phyloP scores from a whole-genome alignment of 2,329 filamentous ascomycete species.

The Cephalotrichum gorgonifer region DNA sequence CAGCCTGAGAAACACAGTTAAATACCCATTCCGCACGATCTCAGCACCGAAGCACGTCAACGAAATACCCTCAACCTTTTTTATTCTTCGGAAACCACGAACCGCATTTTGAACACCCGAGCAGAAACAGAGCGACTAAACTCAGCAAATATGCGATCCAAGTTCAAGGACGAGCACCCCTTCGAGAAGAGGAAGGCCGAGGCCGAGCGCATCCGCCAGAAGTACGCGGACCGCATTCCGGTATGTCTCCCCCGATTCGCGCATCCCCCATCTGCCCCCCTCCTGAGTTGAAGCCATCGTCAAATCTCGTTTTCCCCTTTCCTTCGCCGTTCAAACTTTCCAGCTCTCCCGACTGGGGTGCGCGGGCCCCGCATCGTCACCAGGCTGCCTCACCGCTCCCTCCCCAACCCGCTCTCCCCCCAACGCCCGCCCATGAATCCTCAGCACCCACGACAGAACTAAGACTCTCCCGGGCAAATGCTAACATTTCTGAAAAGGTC shows the following conservation, averaged over 20 bases:
- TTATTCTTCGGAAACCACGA: too few species aligned
- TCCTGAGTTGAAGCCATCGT: neutral
- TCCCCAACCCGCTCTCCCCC: neutral
- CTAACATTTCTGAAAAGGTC: constrained; percentile 45
- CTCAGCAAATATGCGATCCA: constrained; percentile 70
- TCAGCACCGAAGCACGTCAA: neutral
- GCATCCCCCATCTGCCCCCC: constrained; percentile 2
- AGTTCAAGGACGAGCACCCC: constrained; percentile 99
- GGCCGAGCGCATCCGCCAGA: constrained; percentile 97
- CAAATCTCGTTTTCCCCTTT: neutral
- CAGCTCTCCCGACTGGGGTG: neutral
- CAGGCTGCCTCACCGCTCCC: neutral
- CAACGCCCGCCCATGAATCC: neutral
- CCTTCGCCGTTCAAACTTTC: neutral
- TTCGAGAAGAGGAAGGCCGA: constrained; percentile 99
- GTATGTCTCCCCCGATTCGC: constrained; percentile 48
- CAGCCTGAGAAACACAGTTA: neutral
- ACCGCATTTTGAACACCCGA: neutral
- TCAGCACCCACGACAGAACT: too few species aligned
- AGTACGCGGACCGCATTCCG: constrained; percentile 96
- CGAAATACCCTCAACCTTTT: neutral
- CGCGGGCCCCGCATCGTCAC: too few species aligned
- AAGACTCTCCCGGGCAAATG: too few species aligned
- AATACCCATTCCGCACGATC: neutral
- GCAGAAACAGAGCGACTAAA: constrained; percentile 15